These are phyloP conservation scores for Ascomycota sp. DNA, from an alignment of 2,329 filamentous ascomycete genomes.

Conservation along the genomic window DNA sequence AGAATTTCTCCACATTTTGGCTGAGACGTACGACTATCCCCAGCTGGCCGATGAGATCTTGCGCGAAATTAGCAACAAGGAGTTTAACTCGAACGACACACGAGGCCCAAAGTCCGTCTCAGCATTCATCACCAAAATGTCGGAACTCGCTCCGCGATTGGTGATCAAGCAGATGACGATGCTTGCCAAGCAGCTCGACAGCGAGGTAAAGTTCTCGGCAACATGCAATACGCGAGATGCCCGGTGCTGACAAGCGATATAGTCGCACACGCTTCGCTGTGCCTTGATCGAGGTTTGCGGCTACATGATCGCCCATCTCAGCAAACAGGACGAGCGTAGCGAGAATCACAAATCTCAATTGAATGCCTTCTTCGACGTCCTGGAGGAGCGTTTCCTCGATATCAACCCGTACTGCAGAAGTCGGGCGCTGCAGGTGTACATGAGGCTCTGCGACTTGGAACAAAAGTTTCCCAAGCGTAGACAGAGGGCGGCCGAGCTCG, in stretches of 20 bases:
- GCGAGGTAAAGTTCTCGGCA: conserved; percentile 36
- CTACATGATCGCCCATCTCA: conserved; percentile 78
- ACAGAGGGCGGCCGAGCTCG: conserved; percentile 69
- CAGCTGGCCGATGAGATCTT: conserved; percentile 86
- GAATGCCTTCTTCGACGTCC: conserved; percentile 86
- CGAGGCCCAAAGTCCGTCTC: conserved; percentile 92
- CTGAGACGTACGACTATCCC: conserved; percentile 92
- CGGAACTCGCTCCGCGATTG: conserved; percentile 69
- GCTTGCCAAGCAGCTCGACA: conserved; percentile 82
- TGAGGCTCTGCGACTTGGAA: conserved; percentile 79
- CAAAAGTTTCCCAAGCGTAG: conserved; percentile 86
- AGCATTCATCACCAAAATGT: conserved; percentile 76
- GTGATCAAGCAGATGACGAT: conserved; percentile 97
- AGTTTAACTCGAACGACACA: conserved; percentile 91
- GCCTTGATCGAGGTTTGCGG: conserved; percentile 92
- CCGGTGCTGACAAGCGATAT: conserved; percentile 6
- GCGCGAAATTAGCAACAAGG: conserved; percentile 85
- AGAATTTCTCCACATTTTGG: conserved; percentile 84
- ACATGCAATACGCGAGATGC: background rate
- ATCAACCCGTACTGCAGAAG: conserved; percentile 91
- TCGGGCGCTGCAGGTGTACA: conserved; percentile 77
- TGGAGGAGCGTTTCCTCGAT: conserved; percentile 89
- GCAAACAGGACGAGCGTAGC: conserved; percentile 70
- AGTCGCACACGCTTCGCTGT: conserved; percentile 82
- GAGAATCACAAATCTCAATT: conserved; percentile 90